These are phyloP conservation scores for Limonium bicolor DNA, from an alignment of 148 eudicot species.

Conservation along the genomic window DNA sequence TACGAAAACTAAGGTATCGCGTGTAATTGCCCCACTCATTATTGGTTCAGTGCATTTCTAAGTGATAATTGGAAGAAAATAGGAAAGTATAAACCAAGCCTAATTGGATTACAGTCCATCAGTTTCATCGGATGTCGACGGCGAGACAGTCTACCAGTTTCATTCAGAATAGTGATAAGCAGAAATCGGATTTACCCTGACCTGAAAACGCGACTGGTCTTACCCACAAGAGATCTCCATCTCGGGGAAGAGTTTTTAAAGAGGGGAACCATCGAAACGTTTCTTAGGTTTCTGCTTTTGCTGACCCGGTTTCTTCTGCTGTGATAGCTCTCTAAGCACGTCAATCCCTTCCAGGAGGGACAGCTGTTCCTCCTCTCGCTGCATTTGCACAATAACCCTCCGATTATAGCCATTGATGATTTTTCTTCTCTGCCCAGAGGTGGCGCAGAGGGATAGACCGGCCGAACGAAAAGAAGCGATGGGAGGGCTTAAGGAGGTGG, in stretches of 20 bases:
- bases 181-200: conserved; percentile 2
- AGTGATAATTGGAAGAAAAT: no score
- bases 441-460: conserved; percentile 3
- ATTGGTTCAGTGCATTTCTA: no score
- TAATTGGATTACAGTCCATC: no score
- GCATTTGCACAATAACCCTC: conserved; percentile 24
- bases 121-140: no score
- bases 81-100: no score
- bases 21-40: no score
- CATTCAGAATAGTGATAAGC: not conserved
- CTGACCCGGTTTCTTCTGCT: conserved; percentile 9
- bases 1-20: no score
- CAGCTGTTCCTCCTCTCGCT: conserved; percentile 5
- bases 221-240: conserved; percentile 19
- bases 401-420: conserved; percentile 18
- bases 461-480: no score
- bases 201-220: conserved; percentile 24
- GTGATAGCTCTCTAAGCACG: conserved; percentile 10
- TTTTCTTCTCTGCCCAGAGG: no score
- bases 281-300: conserved; percentile 6
- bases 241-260: conserved; percentile 8
- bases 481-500: not conserved
- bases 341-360: conserved; percentile 1
- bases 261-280: conserved; percentile 13
- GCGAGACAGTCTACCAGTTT: not conserved